Conservation (phyloP, 2,329 filamentous ascomycete genomes). For the Ceratocystis papillata region DNA sequence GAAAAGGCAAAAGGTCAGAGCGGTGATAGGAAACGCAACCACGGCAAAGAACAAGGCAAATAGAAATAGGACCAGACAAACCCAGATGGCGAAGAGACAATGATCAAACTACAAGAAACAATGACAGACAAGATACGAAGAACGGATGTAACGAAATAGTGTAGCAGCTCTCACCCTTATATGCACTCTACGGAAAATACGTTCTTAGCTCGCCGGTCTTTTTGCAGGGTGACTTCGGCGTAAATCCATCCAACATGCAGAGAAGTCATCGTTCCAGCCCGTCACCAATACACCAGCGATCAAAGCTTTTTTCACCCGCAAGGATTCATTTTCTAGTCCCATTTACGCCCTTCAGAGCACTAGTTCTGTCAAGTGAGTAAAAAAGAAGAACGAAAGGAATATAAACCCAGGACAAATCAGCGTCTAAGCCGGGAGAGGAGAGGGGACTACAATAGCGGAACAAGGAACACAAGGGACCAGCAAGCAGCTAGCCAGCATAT, state of each 20-base stretch:
- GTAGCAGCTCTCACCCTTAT: background rate
- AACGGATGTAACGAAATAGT: background rate
- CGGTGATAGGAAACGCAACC: background rate
- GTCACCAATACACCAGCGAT: background rate
- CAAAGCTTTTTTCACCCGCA: slow-evolving; percentile 3
- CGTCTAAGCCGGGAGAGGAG: background rate
- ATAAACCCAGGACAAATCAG: background rate
- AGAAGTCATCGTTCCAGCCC: background rate
- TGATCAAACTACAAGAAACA: background rate
- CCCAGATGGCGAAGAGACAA: background rate
- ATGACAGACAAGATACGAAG: background rate
- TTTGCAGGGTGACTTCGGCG: background rate
- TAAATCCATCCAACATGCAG: background rate
- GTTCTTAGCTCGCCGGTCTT: background rate
- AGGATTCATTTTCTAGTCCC: slow-evolving; percentile 1
- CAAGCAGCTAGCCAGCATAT: too few relatives aligned
- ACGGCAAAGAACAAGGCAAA: background rate
- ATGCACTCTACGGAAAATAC: background rate
- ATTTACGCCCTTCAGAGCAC: background rate
- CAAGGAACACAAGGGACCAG: background rate
- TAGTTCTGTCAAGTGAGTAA: background rate
- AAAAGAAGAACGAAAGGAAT: background rate
- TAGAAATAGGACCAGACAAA: background rate
- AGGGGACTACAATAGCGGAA: background rate
- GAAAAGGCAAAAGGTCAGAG: too few relatives aligned